Conservation (phyloP, 495 filamentous ascomycete species). For the Penicillium atrosanguineum region DNA sequence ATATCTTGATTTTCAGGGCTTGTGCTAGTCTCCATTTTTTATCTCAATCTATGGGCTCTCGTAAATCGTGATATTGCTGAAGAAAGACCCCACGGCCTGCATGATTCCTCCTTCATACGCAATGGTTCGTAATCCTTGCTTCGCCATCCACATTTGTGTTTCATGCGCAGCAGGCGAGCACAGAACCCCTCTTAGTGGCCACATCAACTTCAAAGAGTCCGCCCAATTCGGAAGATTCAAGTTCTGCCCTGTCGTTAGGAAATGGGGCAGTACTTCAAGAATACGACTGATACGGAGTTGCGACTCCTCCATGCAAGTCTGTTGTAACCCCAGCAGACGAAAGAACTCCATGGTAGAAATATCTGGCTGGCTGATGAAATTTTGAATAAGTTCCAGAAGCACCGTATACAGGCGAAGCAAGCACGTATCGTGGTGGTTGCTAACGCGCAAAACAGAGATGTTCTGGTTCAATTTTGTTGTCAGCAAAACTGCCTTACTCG, state of each 20-base stretch:
- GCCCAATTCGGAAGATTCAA: neutral
- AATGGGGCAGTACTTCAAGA: neutral
- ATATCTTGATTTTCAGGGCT: too few relatives aligned
- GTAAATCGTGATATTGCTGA: neutral
- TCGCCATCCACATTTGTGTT: neutral
- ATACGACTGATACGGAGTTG: neutral
- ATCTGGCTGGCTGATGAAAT: neutral
- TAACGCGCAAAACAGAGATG: neutral
- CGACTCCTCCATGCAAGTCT: neutral
- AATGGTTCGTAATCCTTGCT: neutral
- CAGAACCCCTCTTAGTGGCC: slow-evolving; percentile 4
- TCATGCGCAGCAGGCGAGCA: neutral
- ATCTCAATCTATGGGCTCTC: too few relatives aligned
- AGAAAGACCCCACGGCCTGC: slow-evolving; percentile 5
- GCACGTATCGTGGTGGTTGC: slow-evolving; percentile 4
- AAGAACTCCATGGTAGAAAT: too few relatives aligned
- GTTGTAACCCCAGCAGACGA: neutral
- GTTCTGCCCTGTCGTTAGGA: too few relatives aligned
- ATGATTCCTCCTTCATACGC: slow-evolving; percentile 2
- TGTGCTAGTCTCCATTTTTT: too few relatives aligned
- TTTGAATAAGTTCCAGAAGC: neutral
- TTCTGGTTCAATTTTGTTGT: too few relatives aligned
- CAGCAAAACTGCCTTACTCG: too few relatives aligned
- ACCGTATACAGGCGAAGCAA: slow-evolving; percentile 1
- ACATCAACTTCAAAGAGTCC: slow-evolving; percentile 1